A percentile compares a stretch with the other conserved stretches of the same genome.
Evolutionary conservation across 495 filamentous ascomycete species (phyloP).

Genomic region (Talaromyces proteolyticus): DNA sequence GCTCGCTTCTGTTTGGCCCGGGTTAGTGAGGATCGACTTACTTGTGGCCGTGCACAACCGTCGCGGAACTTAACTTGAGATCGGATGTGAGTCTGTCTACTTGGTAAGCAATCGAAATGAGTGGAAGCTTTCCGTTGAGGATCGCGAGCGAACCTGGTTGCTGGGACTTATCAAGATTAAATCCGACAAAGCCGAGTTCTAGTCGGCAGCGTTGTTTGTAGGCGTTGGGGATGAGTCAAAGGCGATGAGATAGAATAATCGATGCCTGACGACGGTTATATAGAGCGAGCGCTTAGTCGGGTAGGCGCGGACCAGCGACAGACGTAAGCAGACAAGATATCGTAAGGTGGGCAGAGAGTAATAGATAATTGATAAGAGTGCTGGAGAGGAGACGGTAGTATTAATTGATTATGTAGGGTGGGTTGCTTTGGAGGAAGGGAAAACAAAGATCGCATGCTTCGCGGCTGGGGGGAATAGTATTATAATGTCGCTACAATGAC

Average conservation of each 20-base stretch:
- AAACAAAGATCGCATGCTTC: no score
- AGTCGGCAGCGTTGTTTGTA: background rate
- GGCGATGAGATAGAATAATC: no score
- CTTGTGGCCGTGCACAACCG: constrained; percentile 7
- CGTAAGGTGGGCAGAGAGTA: background rate
- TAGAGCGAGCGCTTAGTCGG: background rate
- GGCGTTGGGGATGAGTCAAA: background rate
- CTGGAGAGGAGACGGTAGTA: no score
- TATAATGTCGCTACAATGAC: no score
- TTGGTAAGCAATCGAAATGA: constrained; percentile 2
- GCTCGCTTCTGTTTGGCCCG: constrained; percentile 1
- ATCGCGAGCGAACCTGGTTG: background rate
- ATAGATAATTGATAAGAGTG: no score
- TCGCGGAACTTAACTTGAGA: constrained; percentile 4
- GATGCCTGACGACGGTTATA: background rate
- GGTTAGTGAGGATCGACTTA: background rate
- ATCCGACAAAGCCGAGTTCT: background rate
- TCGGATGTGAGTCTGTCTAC: background rate
- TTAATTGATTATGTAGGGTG: no score
- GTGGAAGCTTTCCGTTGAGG: constrained; percentile 6
- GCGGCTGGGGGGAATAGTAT: no score
- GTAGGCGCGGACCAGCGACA: background rate
- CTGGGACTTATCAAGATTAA: background rate
- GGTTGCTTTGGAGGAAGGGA: no score
- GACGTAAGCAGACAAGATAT: background rate